phyloP scores from a whole-genome alignment of 495 filamentous ascomycete genomes.

The Lasiosphaeris hirsuta region DNA sequence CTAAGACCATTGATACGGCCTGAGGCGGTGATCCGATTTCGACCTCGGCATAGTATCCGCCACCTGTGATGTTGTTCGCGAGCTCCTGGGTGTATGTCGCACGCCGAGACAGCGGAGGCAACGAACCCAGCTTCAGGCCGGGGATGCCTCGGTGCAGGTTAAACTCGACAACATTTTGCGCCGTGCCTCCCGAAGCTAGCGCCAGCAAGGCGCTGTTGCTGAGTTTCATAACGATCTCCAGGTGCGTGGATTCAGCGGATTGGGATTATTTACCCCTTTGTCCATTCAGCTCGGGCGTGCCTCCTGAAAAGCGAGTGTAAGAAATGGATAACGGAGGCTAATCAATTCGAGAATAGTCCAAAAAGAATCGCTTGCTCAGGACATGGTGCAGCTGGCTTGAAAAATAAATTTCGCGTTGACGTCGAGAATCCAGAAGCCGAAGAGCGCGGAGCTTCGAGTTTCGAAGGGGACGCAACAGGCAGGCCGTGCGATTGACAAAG shows the following conservation, averaged over 20 bases:
- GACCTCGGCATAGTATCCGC: conserved; percentile 64
- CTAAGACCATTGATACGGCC: conserved; percentile 51
- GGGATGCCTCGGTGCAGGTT: conserved; percentile 23
- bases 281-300: too few relatives aligned
- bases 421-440: too few relatives aligned
- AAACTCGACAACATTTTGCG: conserved; percentile 32
- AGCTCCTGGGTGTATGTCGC: conserved; percentile 35
- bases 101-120: conserved; percentile 16
- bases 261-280: too few relatives aligned
- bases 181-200: conserved; percentile 18
- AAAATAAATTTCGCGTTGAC: too few relatives aligned
- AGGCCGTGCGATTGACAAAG: too few relatives aligned
- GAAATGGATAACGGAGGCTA: too few relatives aligned
- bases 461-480: too few relatives aligned
- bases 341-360: too few relatives aligned
- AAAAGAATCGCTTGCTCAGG: too few relatives aligned
- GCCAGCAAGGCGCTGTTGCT: conserved; percentile 13
- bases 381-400: too few relatives aligned
- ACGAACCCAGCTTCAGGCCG: conserved; percentile 15
- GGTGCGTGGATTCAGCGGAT: not conserved
- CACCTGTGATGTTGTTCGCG: conserved; percentile 47
- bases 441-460: too few relatives aligned
- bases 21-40: conserved; percentile 69
- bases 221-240: conserved; percentile 19
- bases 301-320: too few relatives aligned